Evolutionary conservation across 2,329 filamentous ascomycete genomes (phyloP).

Genomic region (Pestalotiopsis sp.): DNA sequence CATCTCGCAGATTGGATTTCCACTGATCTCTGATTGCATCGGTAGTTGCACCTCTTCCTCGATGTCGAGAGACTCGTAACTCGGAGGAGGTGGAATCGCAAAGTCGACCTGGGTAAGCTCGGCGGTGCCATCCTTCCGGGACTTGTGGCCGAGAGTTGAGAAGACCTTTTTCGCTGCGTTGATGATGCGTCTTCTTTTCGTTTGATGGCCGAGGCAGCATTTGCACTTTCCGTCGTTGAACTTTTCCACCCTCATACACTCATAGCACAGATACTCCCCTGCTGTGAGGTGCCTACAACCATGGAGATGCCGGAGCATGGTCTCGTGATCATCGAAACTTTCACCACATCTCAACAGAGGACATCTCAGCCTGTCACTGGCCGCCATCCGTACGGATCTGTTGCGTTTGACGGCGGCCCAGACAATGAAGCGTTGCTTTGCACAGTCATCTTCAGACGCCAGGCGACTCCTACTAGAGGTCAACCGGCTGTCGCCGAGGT

Average conservation of each 20-base stretch:
- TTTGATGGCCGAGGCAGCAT: constrained; percentile 51
- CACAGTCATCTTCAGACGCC: constrained; percentile 50
- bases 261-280: constrained; percentile 60
- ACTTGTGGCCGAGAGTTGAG: constrained; percentile 52
- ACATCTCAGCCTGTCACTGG: constrained; percentile 51
- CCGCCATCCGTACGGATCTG: constrained; percentile 47
- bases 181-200: constrained; percentile 54
- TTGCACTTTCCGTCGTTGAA: constrained; percentile 56
- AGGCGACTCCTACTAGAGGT: constrained; percentile 42
- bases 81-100: constrained; percentile 44
- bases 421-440: constrained; percentile 56
- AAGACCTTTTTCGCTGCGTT: constrained; percentile 58
- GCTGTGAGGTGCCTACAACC: constrained; percentile 48
- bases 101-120: constrained; percentile 34
- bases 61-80: constrained; percentile 46
- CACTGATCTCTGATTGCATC: constrained; percentile 44
- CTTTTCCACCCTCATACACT: constrained; percentile 53
- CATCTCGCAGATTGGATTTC: constrained; percentile 55
- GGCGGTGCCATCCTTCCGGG: constrained; percentile 36
- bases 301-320: constrained; percentile 56
- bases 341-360: constrained; percentile 54
- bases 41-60: constrained; percentile 20
- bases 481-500: constrained; percentile 19
- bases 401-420: constrained; percentile 61
- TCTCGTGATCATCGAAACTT: constrained; percentile 53